Conservation (phyloP, 2,329 filamentous ascomycete species). For the Aspergillus puulaauensis region DNA sequence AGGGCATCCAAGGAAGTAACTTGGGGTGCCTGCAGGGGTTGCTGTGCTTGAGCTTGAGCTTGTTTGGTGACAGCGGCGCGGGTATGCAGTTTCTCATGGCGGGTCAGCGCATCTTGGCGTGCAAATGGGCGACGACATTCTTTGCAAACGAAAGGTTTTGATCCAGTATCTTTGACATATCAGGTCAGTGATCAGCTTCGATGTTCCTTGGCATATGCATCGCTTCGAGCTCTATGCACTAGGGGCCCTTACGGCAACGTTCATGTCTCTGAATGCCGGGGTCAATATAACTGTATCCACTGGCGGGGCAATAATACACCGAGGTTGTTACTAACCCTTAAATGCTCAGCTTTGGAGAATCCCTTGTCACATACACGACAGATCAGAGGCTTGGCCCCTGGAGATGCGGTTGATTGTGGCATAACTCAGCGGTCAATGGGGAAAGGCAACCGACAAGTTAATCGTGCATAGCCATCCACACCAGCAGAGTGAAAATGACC, state of each 20-base stretch:
- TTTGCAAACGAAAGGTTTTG: constrained; percentile 44
- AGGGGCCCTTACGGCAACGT: constrained; percentile 39
- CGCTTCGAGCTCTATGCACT: neutral
- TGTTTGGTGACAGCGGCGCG: constrained; percentile 27
- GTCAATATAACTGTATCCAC: constrained; percentile 17
- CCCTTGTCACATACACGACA: constrained; percentile 42
- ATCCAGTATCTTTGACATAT: constrained; percentile 37
- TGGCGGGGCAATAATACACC: constrained; percentile 9
- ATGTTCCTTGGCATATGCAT: neutral
- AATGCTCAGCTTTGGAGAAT: constrained; percentile 45
- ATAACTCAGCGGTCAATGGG: constrained; percentile 1
- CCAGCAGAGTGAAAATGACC: neutral
- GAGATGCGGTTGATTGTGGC: constrained; percentile 14
- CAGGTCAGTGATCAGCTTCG: constrained; percentile 19
- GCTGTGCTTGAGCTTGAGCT: constrained; percentile 8
- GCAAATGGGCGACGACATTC: constrained; percentile 43
- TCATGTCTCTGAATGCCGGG: constrained; percentile 40
- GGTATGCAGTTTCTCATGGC: constrained; percentile 44
- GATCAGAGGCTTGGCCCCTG: constrained; percentile 30
- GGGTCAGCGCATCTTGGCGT: constrained; percentile 46
- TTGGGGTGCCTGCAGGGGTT: constrained; percentile 11
- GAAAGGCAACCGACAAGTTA: neutral
- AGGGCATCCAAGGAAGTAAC: constrained; percentile 22
- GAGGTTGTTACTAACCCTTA: constrained; percentile 30
- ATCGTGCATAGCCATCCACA: neutral